Evolutionary conservation across 164 flowering plant species (phyloP).

Genomic region (Taxillus chinensis): DNA sequence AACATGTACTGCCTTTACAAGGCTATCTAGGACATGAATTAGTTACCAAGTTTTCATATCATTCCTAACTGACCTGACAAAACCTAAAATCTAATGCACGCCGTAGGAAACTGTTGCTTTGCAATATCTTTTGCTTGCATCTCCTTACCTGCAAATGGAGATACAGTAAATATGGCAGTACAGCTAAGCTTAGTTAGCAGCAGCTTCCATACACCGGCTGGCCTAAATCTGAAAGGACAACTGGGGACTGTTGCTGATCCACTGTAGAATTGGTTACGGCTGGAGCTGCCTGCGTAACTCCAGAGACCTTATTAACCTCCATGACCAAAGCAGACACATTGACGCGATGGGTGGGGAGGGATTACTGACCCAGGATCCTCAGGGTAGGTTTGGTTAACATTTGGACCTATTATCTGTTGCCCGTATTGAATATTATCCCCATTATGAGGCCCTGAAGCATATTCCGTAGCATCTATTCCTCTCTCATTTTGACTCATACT

Average conservation of each 20-base stretch:
- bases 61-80: too few species aligned
- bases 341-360: neutral
- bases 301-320: constrained; percentile 5
- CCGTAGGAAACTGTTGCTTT: too few species aligned
- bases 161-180: too few species aligned
- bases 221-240: neutral
- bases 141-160: too few species aligned
- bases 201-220: too few species aligned
- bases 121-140: too few species aligned
- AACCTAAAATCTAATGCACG: too few species aligned
- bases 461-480: neutral
- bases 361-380: constrained; percentile 5
- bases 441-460: neutral
- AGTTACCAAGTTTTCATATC: too few species aligned
- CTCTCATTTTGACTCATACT: constrained; percentile 1
- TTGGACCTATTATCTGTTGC: neutral
- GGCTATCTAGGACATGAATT: too few species aligned
- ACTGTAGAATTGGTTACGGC: neutral
- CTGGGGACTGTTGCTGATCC: neutral
- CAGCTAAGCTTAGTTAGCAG: too few species aligned
- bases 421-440: constrained; percentile 8
- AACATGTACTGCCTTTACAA: too few species aligned
- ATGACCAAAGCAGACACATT: constrained; percentile 2
- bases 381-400: constrained; percentile 8
- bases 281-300: constrained; percentile 1